Evolutionary conservation across 2,329 filamentous ascomycete genomes (phyloP).

Genomic region (Ophiostoma australiae): DNA sequence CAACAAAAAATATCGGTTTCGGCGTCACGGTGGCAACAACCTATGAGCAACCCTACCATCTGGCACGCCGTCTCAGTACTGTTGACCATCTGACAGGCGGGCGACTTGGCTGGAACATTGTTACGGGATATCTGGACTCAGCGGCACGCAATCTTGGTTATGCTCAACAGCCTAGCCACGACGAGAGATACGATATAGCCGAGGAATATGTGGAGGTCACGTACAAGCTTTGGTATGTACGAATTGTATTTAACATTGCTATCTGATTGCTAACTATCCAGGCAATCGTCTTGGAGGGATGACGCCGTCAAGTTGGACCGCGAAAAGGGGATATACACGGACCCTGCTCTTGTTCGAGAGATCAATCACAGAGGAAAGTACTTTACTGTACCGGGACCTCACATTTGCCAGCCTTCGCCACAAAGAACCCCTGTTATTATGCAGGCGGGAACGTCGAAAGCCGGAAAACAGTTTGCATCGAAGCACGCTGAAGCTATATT

Average conservation of each 20-base stretch:
- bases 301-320: slow-evolving; percentile 25
- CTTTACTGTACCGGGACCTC: slow-evolving; percentile 21
- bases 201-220: slow-evolving; percentile 29
- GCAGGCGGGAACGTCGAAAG: slow-evolving; percentile 29
- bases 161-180: slow-evolving; percentile 24
- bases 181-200: slow-evolving; percentile 29
- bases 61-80: slow-evolving; percentile 21
- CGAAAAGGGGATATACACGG: slow-evolving; percentile 18
- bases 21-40: slow-evolving; percentile 21
- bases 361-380: slow-evolving; percentile 25
- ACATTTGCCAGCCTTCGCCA: slow-evolving; percentile 30
- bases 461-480: slow-evolving; percentile 29
- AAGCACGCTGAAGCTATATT: slow-evolving; percentile 31
- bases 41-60: slow-evolving; percentile 20
- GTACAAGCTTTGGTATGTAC: slow-evolving; percentile 26
- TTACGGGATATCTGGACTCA: slow-evolving; percentile 27
- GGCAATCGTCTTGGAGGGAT: slow-evolving; percentile 22
- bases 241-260: not conserved
- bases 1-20: slow-evolving; percentile 21
- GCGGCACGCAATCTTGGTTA: slow-evolving; percentile 26
- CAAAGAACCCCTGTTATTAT: slow-evolving; percentile 29
- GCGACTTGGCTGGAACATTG: slow-evolving; percentile 28
- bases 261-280: not conserved
- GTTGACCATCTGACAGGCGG: slow-evolving; percentile 25
- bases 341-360: slow-evolving; percentile 20